These are phyloP conservation scores for Leptographium flavum DNA, from an alignment of 2,329 filamentous ascomycete genomes.

Conservation along the genomic window DNA sequence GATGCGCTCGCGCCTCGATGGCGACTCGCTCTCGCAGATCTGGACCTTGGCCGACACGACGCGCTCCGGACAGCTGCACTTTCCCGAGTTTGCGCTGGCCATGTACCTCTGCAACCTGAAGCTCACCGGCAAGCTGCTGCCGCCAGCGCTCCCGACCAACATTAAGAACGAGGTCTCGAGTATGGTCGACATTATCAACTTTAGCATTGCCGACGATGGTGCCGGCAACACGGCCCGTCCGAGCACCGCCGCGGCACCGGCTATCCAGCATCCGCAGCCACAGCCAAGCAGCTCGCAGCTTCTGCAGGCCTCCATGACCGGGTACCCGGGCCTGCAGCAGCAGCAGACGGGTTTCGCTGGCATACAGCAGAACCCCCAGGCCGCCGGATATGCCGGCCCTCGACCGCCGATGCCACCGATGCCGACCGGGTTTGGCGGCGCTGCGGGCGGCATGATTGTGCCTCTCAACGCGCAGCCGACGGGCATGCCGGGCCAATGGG, in stretches of 20 bases:
- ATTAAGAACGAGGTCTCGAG: constrained; percentile 95
- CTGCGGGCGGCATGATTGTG: constrained; percentile 48
- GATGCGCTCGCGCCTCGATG: constrained; percentile 74
- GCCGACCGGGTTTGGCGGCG: constrained; percentile 43
- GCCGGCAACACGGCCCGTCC: constrained; percentile 19
- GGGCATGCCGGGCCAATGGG: constrained; percentile 88
- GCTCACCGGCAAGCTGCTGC: constrained; percentile 73
- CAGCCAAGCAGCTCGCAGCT: constrained; percentile 59
- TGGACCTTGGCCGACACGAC: constrained; percentile 95
- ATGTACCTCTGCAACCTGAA: constrained; percentile 98
- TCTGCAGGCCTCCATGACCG: constrained; percentile 53
- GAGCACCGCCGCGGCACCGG: constrained; percentile 33
- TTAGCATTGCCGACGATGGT: constrained; percentile 68
- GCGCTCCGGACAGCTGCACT: constrained; percentile 87
- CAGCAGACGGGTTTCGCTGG: constrained; percentile 49
- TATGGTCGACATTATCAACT: constrained; percentile 99
- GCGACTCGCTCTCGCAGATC: constrained; percentile 79
- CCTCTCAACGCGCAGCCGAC: constrained; percentile 87
- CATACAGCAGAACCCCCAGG: constrained; percentile 48
- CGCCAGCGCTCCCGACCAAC: constrained; percentile 60
- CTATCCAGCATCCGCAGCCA: constrained; percentile 56
- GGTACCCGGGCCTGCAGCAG: constrained; percentile 38
- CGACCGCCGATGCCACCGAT: constrained; percentile 75
- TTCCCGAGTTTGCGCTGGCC: constrained; percentile 91
- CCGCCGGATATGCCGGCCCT: constrained; percentile 69